Evolutionary conservation across 495 filamentous ascomycete genomes (phyloP), one percentile per base, ranked within the genome.

Genomic region (Xylaria palmicola): DNA sequence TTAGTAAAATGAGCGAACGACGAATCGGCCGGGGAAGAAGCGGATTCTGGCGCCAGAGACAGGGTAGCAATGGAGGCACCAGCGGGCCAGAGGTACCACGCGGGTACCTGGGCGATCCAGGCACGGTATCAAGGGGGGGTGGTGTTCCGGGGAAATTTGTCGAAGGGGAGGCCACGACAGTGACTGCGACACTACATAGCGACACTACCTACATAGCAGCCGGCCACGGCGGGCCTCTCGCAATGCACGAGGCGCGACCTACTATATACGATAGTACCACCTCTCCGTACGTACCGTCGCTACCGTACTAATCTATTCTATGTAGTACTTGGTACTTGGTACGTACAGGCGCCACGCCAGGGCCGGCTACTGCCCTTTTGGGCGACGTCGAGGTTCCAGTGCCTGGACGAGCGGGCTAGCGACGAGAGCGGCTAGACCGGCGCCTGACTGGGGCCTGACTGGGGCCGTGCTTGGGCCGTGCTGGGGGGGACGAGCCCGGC

Each of bases 71-170:
- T 8, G n/a, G n/a, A n/a, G n/a, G n/a, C n/a, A n/a, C n/a, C n/a
- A n/a, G n/a, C n/a, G n/a, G n/a, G 27, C 26, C 17, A 34, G 17
- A 27, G 41, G 55, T 57, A 57, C 55, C 29, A 26, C 37, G 26
- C 19, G 15, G 40, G 59, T 61, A 55, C 53, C 39, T 56, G 37
- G 41, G n/a, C 6, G 12, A 55, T 55, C 37, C 51, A 55, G 51
- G 36, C 3, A 56, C 53, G 48, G 36, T 27, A 47, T 54, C 58
- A 45, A 60, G 49, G 37, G 27, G 19, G 39, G 48, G 57, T 26
- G 45, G 59, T 62, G 69, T 72, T 65, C 69, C 62, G 64, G 69
- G 66, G 69, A 62, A 67, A 69, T 63, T 58, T 47, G 55, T 20
- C 34, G 50, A 59, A 56, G 52, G 51, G 57, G 62, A 57, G 55